A percentile compares a stretch with the other conserved stretches of the same genome.
These are phyloP conservation scores for Lizonia empirigonia DNA, from an alignment of 2,329 filamentous ascomycete species.

Conservation along the genomic window DNA sequence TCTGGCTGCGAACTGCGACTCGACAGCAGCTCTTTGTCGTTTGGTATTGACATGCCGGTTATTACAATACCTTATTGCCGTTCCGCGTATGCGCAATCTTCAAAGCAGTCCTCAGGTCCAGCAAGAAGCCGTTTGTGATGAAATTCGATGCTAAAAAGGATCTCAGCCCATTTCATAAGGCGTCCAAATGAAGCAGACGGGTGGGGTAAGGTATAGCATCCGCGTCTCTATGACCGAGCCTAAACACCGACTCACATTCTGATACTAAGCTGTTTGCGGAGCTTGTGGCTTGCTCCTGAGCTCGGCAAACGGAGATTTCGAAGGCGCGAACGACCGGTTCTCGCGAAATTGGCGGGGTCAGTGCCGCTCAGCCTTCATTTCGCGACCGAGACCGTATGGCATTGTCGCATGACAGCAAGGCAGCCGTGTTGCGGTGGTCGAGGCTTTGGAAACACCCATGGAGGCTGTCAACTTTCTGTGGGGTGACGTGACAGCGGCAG, in stretches of 20 bases:
- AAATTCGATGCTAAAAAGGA: background rate
- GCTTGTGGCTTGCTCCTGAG: background rate
- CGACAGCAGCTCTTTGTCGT: slow-evolving; percentile 25
- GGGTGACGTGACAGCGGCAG: background rate
- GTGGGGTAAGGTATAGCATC: background rate
- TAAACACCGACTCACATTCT: slow-evolving; percentile 12
- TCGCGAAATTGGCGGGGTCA: background rate
- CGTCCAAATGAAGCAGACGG: background rate
- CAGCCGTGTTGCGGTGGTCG: background rate
- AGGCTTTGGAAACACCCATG: background rate
- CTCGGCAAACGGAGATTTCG: slow-evolving; percentile 22
- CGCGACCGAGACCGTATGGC: background rate
- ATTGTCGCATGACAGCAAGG: background rate
- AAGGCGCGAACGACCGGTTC: slow-evolving; percentile 22
- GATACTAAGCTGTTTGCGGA: background rate
- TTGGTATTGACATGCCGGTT: slow-evolving; percentile 26
- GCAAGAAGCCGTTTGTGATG: background rate
- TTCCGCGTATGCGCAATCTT: background rate
- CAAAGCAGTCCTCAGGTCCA: too few species aligned
- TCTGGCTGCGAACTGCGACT: slow-evolving; percentile 32
- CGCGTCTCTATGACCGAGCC: slow-evolving; percentile 2
- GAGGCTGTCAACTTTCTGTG: background rate
- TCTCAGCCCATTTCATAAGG: slow-evolving; percentile 2
- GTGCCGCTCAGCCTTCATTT: background rate
- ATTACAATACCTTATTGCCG: background rate